Evolutionary conservation across 2,329 filamentous ascomycete species (phyloP).

Genomic region (Bipolaris cookei): DNA sequence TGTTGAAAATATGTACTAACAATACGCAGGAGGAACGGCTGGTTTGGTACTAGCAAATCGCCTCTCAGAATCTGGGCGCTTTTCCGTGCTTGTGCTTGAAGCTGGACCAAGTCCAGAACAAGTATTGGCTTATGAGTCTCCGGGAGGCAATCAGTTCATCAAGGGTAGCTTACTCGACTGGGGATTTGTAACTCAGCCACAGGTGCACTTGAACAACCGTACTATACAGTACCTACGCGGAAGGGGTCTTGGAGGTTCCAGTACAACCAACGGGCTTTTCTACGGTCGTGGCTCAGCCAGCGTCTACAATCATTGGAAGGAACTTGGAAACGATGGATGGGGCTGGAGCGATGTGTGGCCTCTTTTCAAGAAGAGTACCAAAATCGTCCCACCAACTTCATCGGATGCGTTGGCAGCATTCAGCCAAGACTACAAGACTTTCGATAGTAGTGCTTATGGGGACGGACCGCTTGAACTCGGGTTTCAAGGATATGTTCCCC

Average conservation of each 20-base stretch:
- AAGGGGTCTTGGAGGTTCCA: constrained; percentile 41
- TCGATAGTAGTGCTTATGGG: constrained; percentile 34
- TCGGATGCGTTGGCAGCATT: constrained; percentile 30
- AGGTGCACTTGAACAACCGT: constrained; percentile 30
- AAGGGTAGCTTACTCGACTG: constrained; percentile 41
- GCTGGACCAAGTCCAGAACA: constrained; percentile 41
- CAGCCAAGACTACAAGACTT: constrained; percentile 39
- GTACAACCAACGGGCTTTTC: constrained; percentile 44
- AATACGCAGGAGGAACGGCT: constrained; percentile 28
- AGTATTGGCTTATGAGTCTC: constrained; percentile 36
- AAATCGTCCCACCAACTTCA: constrained; percentile 36
- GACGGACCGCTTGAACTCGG: constrained; percentile 38
- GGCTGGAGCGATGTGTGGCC: constrained; percentile 38
- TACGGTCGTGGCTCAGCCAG: constrained; percentile 41
- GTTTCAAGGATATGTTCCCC: constrained; percentile 40
- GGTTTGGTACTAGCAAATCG: constrained; percentile 36
- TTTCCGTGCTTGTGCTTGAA: constrained; percentile 44
- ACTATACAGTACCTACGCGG: constrained; percentile 35
- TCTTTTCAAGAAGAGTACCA: constrained; percentile 36
- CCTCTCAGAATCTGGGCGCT: constrained; percentile 29
- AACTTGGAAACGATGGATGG: constrained; percentile 66
- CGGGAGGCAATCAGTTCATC: constrained; percentile 38
- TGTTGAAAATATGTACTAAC: not conserved
- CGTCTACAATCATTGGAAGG: constrained; percentile 60
- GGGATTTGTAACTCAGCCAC: constrained; percentile 35